phyloP scores from a whole-genome alignment of 2,329 filamentous ascomycete genomes.

The Colletotrichum destructivum region DNA sequence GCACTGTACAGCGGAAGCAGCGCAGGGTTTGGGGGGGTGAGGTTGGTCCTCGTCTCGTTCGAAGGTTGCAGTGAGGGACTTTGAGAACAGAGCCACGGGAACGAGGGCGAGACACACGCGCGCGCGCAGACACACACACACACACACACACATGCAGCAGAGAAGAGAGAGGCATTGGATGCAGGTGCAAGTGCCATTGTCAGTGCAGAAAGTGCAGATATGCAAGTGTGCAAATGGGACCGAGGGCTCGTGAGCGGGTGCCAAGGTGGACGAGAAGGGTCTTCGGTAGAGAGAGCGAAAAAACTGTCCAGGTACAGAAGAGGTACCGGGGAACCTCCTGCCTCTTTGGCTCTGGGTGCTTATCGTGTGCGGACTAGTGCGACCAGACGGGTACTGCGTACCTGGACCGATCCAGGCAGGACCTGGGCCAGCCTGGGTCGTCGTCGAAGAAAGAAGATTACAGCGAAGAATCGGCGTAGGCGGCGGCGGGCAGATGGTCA shows the following conservation, averaged over 20 bases:
- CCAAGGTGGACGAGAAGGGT: conserved; percentile 15
- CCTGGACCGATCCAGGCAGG: background rate
- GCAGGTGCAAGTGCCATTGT: conserved; percentile 10
- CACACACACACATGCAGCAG: no score
- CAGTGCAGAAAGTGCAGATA: conserved; percentile 9
- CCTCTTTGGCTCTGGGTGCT: conserved; percentile 10
- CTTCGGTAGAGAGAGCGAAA: background rate
- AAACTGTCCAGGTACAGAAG: background rate
- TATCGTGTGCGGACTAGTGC: conserved; percentile 12
- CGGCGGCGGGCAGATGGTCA: background rate
- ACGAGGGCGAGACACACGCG: background rate
- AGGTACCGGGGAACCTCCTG: conserved; percentile 13
- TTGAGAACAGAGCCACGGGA: conserved; percentile 1
- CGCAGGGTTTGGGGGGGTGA: conserved; percentile 5
- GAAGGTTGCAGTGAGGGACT: conserved; percentile 10
- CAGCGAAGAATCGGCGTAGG: conserved; percentile 6
- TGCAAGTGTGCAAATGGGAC: conserved; percentile 8
- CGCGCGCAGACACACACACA: background rate
- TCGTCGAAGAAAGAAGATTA: background rate
- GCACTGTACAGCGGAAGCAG: conserved; percentile 23
- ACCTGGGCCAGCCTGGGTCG: background rate
- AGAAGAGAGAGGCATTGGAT: conserved; percentile 1
- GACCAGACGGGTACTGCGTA: background rate
- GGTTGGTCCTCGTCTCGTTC: no score
- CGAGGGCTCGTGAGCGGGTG: background rate